Conservation (phyloP, 495 filamentous ascomycete genomes). For the Penicillium arizonense region DNA sequence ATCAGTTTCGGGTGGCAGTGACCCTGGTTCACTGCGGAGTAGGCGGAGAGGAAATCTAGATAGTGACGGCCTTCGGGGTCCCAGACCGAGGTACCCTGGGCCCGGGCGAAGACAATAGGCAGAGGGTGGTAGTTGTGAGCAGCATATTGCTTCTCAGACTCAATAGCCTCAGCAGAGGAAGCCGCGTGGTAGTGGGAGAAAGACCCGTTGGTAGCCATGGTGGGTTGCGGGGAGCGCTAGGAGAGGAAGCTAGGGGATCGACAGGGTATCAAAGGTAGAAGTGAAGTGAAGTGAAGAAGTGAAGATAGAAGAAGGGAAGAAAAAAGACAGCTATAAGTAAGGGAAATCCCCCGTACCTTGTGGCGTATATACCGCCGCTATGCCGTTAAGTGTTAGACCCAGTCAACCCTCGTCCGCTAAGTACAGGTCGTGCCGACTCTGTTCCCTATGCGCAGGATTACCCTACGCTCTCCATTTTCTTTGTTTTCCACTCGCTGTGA, state of each 20-base stretch:
- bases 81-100: constrained; percentile 85
- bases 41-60: constrained; percentile 96
- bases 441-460: constrained; percentile 44
- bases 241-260: background rate
- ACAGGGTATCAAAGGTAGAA: constrained; percentile 4
- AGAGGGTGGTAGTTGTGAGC: constrained; percentile 99
- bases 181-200: constrained; percentile 69
- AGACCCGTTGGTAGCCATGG: constrained; percentile 34
- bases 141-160: constrained; percentile 77
- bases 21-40: constrained; percentile 97
- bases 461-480: constrained; percentile 15
- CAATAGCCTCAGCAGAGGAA: constrained; percentile 76
- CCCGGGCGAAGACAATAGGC: constrained; percentile 84
- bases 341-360: background rate
- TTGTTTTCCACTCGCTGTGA: constrained; percentile 1
- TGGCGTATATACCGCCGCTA: constrained; percentile 23
- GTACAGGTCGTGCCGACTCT: constrained; percentile 56
- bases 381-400: constrained; percentile 26
- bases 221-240: constrained; percentile 18
- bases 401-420: constrained; percentile 56
- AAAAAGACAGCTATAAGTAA: constrained; percentile 15
- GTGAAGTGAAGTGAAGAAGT: background rate
- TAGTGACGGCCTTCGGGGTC: constrained; percentile 97
- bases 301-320: constrained; percentile 9
- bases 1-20: constrained; percentile 97